Conservation (phyloP, 352 stramenopile species). For the Peronospora belbahrii region DNA sequence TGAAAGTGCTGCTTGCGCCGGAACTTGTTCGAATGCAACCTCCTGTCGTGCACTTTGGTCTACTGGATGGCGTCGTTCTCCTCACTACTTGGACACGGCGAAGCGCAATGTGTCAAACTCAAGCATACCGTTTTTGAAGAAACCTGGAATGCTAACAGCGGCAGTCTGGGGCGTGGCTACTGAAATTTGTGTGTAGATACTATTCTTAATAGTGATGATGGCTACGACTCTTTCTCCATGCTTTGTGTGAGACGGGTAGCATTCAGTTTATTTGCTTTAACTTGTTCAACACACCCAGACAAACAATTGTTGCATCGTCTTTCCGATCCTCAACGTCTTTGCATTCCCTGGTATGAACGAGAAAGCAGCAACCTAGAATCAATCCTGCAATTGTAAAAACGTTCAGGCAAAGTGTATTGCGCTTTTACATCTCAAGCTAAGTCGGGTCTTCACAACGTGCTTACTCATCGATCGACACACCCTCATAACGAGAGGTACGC, state of each 20-base stretch:
- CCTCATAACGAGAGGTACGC: too few species aligned
- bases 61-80: constrained; percentile 30
- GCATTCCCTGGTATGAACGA: too few species aligned
- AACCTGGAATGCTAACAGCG: constrained; percentile 23
- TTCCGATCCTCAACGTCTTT: too few species aligned
- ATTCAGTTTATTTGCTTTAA: constrained; percentile 58
- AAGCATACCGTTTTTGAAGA: constrained; percentile 18
- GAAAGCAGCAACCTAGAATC: too few species aligned
- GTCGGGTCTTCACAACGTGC: too few species aligned
- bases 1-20: constrained; percentile 53
- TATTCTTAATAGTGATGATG: background rate
- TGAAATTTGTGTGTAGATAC: constrained; percentile 17
- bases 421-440: too few species aligned
- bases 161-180: constrained; percentile 26
- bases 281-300: too few species aligned
- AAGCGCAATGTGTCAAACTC: constrained; percentile 21
- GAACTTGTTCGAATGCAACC: constrained; percentile 39
- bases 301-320: too few species aligned
- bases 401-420: too few species aligned
- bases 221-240: too few species aligned
- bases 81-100: constrained; percentile 18
- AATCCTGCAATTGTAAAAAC: too few species aligned
- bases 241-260: constrained; percentile 44
- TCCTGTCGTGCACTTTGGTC: constrained; percentile 13
- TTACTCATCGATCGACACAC: too few species aligned